These are phyloP conservation scores for Saposhnikovia divaricata DNA, from an alignment of 129 eudicot species.

Conservation along the genomic window DNA sequence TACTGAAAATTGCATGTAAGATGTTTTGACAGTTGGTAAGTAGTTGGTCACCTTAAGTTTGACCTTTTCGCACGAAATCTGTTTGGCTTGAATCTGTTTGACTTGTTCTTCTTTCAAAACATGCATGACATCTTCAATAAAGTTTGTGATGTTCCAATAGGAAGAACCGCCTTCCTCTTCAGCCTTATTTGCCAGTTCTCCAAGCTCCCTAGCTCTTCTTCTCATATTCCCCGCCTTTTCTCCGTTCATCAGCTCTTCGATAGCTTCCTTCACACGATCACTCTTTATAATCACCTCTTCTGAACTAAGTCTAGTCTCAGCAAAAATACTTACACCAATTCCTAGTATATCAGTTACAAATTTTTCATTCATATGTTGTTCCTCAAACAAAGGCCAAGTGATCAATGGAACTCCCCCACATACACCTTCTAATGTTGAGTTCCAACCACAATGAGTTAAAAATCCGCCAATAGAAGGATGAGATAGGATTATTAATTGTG, in stretches of 20 bases:
- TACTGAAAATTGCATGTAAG: too few species aligned
- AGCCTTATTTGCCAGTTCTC: conserved; percentile 34
- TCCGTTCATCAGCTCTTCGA: conserved; percentile 35
- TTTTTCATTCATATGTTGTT: conserved; percentile 55
- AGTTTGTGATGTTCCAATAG: conserved; percentile 16
- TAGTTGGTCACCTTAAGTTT: background rate
- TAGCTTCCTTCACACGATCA: conserved; percentile 24
- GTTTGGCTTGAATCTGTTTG: too few species aligned
- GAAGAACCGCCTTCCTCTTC: conserved; percentile 56
- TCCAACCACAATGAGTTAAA: conserved; percentile 77
- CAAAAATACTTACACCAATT: conserved; percentile 46
- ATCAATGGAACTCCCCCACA: conserved; percentile 54
- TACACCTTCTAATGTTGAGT: conserved; percentile 55
- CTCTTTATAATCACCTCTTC: conserved; percentile 39
- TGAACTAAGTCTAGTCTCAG: conserved; percentile 22
- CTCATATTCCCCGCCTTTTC: conserved; percentile 41
- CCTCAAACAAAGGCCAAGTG: conserved; percentile 69
- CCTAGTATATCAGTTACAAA: conserved; percentile 31
- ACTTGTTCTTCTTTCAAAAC: too few species aligned
- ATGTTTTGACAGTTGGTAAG: too few species aligned
- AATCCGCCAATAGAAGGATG: conserved; percentile 49
- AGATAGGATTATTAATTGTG: conserved; percentile 46
- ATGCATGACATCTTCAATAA: conserved; percentile 33
- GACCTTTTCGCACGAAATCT: background rate
- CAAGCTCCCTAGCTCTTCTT: conserved; percentile 23